Evolutionary conservation across 75 land plant species (phyloP), one percentile per base, ranked within the genome.

Genomic region (Pinus taeda): DNA sequence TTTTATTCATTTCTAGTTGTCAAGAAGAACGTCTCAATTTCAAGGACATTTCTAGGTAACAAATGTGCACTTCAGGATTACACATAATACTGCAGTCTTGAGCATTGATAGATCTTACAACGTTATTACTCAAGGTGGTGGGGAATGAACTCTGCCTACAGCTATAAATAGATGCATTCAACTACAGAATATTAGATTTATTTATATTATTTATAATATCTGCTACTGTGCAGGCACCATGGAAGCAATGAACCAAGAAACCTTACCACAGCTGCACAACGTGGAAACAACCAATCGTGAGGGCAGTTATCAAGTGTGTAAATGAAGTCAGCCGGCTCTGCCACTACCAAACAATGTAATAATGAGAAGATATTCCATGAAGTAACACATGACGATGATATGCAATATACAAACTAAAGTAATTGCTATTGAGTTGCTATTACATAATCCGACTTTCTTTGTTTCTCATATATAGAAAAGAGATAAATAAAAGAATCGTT

Each of bases 231-330:
- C 55, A 49, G 12, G 12, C 11, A 49, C 12, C 55, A 49, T 20
- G 20, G 42, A 26, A 42, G 42, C 3, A 9, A 17, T 20, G 22
- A 60, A 58, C 2, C 66, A 36, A 57, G 15, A 53, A 65, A 65
- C n/a, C 88, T 80, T 84, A 96, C 98, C 95, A 94, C 98, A 56
- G 97, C 97, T 37, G 83, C 85, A 75, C 98, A 96, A 49, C 89
- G 93, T 58, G 89, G 80, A 71, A 96, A 96, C 4, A 94, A 84
- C 98, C 98, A 94, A 69, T 96, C 98, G 70, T 96, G 98, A 59
- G 98, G 98, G 74, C 85, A 79, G 65, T 94, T 90, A 73, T 92
- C 95, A 71, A 96, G 74, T 36, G 87, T 81, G 81, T 90, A 96
- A 12, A 94, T 70, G 64, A 59, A 88, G 29, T 94, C 98, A 78